Percentiles rank a stretch among this genome's conserved stretches.
Conservation (phyloP, 306 rosid species). For the Malus sylvestris region DNA sequence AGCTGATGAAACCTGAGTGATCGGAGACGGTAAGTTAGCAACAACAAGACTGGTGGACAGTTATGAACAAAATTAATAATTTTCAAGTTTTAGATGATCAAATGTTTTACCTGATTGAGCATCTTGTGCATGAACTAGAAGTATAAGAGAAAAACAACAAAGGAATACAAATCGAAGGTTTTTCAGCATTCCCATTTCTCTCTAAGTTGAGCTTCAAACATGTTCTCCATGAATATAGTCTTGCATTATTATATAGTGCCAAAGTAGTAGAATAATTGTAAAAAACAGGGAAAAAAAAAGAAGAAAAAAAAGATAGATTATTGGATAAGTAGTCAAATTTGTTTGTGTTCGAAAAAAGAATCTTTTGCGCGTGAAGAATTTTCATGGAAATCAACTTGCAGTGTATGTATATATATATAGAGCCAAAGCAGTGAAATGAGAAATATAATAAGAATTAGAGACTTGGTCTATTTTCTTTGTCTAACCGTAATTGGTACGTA, state of each 20-base stretch:
- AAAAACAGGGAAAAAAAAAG: not conserved
- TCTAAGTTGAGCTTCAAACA: not conserved
- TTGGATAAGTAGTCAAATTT: not conserved
- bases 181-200: not conserved
- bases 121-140: slow-evolving; percentile 27
- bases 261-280: not conserved
- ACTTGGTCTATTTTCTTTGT: not conserved
- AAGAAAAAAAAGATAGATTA: not conserved
- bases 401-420: not conserved
- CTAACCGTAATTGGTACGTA: not conserved
- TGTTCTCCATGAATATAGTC: not conserved
- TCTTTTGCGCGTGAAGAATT: not conserved
- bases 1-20: slow-evolving; percentile 46
- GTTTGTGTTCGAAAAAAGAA: not conserved
- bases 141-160: not conserved
- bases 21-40: not conserved
- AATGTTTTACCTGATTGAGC: slow-evolving; percentile 37
- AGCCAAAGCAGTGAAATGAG: too few relatives aligned
- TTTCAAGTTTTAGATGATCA: not conserved
- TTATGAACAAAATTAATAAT: not conserved
- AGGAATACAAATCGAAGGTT: slow-evolving; percentile 6
- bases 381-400: not conserved
- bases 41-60: not conserved
- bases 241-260: not conserved
- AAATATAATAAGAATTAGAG: not conserved